phyloP scores from a whole-genome alignment of 805 yeast species.

The Candida argentea region DNA sequence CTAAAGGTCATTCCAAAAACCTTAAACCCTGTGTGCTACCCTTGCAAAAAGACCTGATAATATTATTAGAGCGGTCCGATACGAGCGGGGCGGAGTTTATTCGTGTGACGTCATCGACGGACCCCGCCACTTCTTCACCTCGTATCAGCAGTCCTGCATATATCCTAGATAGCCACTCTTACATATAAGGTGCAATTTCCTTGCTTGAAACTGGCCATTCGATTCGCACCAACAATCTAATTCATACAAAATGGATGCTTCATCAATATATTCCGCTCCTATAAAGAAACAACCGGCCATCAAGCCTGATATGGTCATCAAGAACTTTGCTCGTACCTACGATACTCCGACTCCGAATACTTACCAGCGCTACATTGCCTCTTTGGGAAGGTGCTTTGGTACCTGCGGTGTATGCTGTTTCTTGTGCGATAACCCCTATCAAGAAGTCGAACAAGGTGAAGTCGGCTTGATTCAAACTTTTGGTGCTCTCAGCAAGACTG shows the following conservation, averaged over 20 bases:
- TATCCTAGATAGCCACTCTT: too few relatives aligned
- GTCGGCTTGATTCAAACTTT: conserved; percentile 60
- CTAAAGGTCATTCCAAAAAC: too few relatives aligned
- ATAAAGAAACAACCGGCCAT: conserved; percentile 11
- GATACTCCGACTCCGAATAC: conserved; percentile 29
- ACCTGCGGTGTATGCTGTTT: conserved; percentile 46
- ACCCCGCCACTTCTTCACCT: too few relatives aligned
- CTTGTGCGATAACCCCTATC: conserved; percentile 49
- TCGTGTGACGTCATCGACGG: too few relatives aligned
- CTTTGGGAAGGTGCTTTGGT: conserved; percentile 41
- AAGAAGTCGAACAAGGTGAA: conserved; percentile 51
- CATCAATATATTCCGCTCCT: not conserved
- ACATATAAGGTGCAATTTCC: too few relatives aligned
- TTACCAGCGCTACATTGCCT: conserved; percentile 31
- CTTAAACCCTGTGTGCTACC: too few relatives aligned
- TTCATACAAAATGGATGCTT: not conserved
- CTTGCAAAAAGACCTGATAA: too few relatives aligned
- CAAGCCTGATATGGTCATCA: conserved; percentile 32
- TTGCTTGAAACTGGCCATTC: too few relatives aligned
- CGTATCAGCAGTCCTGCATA: too few relatives aligned
- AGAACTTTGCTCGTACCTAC: conserved; percentile 31
- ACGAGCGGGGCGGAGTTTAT: too few relatives aligned
- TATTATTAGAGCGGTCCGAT: too few relatives aligned
- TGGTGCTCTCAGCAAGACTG: conserved; percentile 55
- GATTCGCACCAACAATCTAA: too few relatives aligned